phyloP scores from a whole-genome alignment of 345 rosid genomes.

The Schrenkiella parvula region DNA sequence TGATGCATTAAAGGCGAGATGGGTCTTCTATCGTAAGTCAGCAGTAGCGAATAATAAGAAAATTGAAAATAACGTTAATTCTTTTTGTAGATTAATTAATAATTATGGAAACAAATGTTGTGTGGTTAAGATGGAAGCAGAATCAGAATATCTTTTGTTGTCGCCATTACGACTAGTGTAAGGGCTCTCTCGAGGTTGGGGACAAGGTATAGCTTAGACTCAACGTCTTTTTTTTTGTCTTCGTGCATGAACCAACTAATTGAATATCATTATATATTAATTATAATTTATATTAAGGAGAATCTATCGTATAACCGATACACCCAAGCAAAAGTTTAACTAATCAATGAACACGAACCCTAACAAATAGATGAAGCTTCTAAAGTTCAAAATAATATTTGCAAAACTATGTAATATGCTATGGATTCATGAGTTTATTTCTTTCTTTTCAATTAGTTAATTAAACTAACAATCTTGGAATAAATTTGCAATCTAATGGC shows the following conservation, averaged over 20 bases:
- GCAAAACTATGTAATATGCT: background rate
- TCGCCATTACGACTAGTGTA: slow-evolving; percentile 28
- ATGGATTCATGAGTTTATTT: background rate
- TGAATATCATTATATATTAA: background rate
- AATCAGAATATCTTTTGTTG: slow-evolving; percentile 24
- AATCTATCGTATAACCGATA: slow-evolving; percentile 1
- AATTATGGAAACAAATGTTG: background rate
- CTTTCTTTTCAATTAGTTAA: background rate
- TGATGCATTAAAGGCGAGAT: no score
- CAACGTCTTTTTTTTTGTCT: slow-evolving; percentile 16
- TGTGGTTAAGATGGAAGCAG: slow-evolving; percentile 17
- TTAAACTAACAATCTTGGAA: background rate
- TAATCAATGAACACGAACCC: background rate
- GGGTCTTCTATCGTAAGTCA: background rate
- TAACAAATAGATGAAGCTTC: slow-evolving; percentile 24
- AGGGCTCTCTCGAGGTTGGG: slow-evolving; percentile 21
- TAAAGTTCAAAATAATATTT: background rate
- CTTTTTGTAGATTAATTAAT: slow-evolving; percentile 10
- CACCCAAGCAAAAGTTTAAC: background rate
- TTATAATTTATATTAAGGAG: background rate
- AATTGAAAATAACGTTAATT: background rate
- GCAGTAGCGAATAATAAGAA: background rate
- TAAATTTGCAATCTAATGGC: background rate
- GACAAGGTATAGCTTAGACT: slow-evolving; percentile 21
- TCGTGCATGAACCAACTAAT: slow-evolving; percentile 29